These are phyloP conservation scores for Botrytis hyacinthi DNA, from an alignment of 2,329 filamentous ascomycete species.

Conservation along the genomic window DNA sequence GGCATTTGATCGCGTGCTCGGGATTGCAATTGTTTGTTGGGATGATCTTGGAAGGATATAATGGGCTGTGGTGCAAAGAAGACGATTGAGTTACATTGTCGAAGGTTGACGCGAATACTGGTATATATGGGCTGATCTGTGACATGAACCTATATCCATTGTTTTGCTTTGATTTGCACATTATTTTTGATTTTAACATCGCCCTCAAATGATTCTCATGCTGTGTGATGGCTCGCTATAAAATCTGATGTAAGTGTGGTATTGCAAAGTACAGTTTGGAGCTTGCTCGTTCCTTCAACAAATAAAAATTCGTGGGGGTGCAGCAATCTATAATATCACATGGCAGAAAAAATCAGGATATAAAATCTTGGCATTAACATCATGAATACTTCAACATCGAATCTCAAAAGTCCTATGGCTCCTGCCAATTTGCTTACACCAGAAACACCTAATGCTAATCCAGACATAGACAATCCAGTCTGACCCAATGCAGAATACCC, in stretches of 20 bases:
- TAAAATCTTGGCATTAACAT: conserved; percentile 13
- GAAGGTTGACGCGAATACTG: background rate
- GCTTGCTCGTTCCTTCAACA: background rate
- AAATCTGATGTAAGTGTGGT: background rate
- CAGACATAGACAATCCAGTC: conserved; percentile 10
- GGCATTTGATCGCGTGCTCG: background rate
- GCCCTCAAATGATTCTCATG: background rate
- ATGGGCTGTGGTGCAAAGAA: background rate
- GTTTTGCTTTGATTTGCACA: background rate
- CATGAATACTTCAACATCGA: background rate
- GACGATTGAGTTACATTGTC: background rate
- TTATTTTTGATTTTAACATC: background rate
- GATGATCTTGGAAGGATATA: background rate
- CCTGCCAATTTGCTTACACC: conserved; percentile 1
- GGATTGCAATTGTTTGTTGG: background rate
- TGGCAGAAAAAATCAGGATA: background rate
- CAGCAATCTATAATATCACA: conserved; percentile 1
- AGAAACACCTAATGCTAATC: conserved; percentile 14
- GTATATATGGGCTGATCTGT: background rate
- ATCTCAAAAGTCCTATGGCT: background rate
- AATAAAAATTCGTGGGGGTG: background rate
- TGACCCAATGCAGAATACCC: background rate
- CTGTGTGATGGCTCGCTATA: background rate
- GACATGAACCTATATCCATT: background rate
- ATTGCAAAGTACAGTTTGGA: background rate